Evolutionary conservation across 495 filamentous ascomycete species (phyloP), one percentile per base, ranked within the genome.

Genomic region (Aspergillus leporis): DNA sequence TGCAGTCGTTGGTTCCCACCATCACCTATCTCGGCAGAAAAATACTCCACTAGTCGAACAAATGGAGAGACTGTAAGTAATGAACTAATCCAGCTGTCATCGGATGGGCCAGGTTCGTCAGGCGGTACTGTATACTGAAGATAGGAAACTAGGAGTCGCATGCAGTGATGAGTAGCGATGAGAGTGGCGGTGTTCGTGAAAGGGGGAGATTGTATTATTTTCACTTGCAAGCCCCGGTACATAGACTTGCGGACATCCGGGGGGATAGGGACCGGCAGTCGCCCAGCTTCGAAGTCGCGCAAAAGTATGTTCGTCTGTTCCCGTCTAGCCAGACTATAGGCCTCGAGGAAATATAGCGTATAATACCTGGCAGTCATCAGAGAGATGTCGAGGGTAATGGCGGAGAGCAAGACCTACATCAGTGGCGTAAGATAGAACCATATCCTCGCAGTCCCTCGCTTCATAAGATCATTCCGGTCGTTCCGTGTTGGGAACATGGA

Each of bases 21-120:
- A 47, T 79, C 73, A 0, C 77, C 77, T 12, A 79, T 77, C 55
- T 79, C 77, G 0, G 77, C 77, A 16, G 77, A 78, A 63, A 79
- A 79, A 53, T 70, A 79, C 49, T 79, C 74, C 48, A 76, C 72
- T 7, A 76, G 68, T 3, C 77, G 74, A 19, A 59, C 51, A 36
- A 78, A 77, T 7, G 75, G 74, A n/a, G 77, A 74, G 12, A 74
- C 53, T 0, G 74, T 76, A 21, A 79, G 70, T 32, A 79, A 62
- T 0, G 75, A 78, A 53, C 70, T 73, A 50, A 79, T 78, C 75
- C 75, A 79, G 16, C 71, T 73, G 52, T 78, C 72, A 49, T 79
- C 72, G 7, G 66, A 59, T 13, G 65, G 63, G 3, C 50, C 58
- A 1, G 58, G 55, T 52, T 71, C 66, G 25, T 74, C 75, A 0